Evolutionary conservation across 805 yeast species (phyloP).

Genomic region (Zygosaccharomyces pseudorouxii): DNA sequence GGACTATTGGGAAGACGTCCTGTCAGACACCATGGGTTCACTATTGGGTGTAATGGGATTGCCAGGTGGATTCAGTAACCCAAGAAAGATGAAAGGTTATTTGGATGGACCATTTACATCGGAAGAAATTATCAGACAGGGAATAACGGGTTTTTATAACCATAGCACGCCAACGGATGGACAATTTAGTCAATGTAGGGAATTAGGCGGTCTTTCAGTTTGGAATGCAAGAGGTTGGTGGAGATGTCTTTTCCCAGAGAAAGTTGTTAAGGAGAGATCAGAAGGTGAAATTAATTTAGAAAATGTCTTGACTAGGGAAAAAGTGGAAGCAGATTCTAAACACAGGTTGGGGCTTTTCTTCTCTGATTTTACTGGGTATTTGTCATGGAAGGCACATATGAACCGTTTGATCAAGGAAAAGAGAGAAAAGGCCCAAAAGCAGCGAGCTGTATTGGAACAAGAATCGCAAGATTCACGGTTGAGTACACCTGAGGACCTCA

Average conservation of each 20-base stretch:
- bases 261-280: slow-evolving; percentile 34
- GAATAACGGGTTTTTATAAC: slow-evolving; percentile 43
- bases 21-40: slow-evolving; percentile 23
- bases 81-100: slow-evolving; percentile 14
- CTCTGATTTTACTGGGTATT: slow-evolving; percentile 55
- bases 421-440: slow-evolving; percentile 20
- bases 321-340: slow-evolving; percentile 42
- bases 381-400: slow-evolving; percentile 65
- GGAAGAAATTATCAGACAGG: slow-evolving; percentile 19
- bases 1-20: slow-evolving; percentile 18
- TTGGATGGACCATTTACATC: slow-evolving; percentile 19
- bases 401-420: slow-evolving; percentile 41
- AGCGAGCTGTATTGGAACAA: background rate
- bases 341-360: slow-evolving; percentile 59
- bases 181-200: slow-evolving; percentile 59
- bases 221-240: slow-evolving; percentile 88
- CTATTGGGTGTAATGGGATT: slow-evolving; percentile 25
- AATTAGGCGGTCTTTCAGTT: slow-evolving; percentile 60
- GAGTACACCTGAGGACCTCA: slow-evolving; percentile 29
- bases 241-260: slow-evolving; percentile 81
- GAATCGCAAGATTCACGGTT: slow-evolving; percentile 5
- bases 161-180: slow-evolving; percentile 54
- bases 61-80: slow-evolving; percentile 23
- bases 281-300: slow-evolving; percentile 25
- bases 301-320: slow-evolving; percentile 51